Evolutionary conservation across 768 basidiomycete genomes (phyloP).

Genomic region (Amanita pseudoporphyria): DNA sequence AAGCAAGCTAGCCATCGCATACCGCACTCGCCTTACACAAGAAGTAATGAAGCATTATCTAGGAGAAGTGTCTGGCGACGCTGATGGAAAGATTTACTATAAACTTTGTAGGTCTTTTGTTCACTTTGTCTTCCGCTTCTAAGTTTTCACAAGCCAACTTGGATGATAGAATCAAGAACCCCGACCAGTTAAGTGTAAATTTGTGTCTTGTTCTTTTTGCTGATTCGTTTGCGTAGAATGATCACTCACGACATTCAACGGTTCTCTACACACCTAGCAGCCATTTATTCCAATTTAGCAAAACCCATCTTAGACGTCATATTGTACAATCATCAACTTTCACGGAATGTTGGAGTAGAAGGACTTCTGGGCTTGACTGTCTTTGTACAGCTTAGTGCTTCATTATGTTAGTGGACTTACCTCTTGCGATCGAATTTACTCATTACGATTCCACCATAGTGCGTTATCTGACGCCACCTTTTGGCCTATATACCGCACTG

Average conservation of each 20-base stretch:
- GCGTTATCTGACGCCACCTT: constrained; percentile 80
- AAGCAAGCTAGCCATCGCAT: constrained; percentile 85
- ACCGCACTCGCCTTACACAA: constrained; percentile 76
- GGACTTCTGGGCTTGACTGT: constrained; percentile 77
- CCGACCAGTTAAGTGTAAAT: constrained; percentile 63
- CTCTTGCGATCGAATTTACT: not conserved
- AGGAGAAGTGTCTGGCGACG: constrained; percentile 53
- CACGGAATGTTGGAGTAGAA: constrained; percentile 91
- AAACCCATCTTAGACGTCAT: constrained; percentile 91
- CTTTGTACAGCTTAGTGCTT: constrained; percentile 76
- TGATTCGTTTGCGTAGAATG: constrained; percentile 45
- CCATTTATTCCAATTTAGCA: constrained; percentile 89
- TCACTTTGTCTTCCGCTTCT: not conserved
- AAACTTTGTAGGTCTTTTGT: constrained; percentile 57
- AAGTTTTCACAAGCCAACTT: constrained; percentile 58
- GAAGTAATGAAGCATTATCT: constrained; percentile 82
- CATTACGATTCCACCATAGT: constrained; percentile 37
- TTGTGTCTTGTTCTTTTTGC: constrained; percentile 1
- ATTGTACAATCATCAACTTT: constrained; percentile 92
- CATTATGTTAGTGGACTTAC: constrained; percentile 49
- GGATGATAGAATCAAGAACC: constrained; percentile 93
- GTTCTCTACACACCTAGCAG: constrained; percentile 84
- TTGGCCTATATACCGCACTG: constrained; percentile 83
- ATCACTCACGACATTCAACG: constrained; percentile 94
- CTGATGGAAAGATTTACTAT: constrained; percentile 84